phyloP scores from a whole-genome alignment of 2,329 filamentous ascomycete species.

The Xylaria sp. region DNA sequence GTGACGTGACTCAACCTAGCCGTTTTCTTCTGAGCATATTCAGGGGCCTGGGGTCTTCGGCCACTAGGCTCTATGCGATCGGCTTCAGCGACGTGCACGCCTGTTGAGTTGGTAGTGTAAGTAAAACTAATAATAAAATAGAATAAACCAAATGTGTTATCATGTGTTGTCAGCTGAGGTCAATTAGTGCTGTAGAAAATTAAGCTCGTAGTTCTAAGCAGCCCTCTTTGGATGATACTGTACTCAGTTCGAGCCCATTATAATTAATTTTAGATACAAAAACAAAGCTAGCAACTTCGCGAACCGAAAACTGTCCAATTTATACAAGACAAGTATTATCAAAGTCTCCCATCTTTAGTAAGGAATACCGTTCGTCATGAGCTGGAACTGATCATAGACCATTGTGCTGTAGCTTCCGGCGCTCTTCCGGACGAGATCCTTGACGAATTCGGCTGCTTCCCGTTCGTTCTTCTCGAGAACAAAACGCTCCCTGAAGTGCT shows the following conservation, averaged over 20 bases:
- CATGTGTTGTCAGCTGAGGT: too few species aligned
- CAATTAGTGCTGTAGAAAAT: too few species aligned
- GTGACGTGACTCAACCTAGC: background rate
- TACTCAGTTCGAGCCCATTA: too few species aligned
- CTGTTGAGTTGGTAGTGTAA: background rate
- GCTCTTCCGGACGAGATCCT: conserved; percentile 86
- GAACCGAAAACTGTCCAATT: background rate
- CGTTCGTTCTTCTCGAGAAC: conserved; percentile 89
- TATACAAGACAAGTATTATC: background rate
- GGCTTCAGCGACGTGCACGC: background rate
- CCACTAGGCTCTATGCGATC: background rate
- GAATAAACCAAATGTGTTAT: too few species aligned
- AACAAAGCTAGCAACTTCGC: too few species aligned
- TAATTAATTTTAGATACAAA: too few species aligned
- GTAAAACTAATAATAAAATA: background rate
- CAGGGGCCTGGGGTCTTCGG: background rate
- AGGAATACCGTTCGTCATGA: conserved; percentile 95
- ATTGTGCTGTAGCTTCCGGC: conserved; percentile 90
- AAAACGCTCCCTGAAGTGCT: conserved; percentile 91
- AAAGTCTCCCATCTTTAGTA: conserved; percentile 60
- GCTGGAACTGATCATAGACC: conserved; percentile 97
- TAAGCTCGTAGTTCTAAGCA: background rate
- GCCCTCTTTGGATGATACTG: background rate
- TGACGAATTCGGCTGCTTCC: conserved; percentile 94
- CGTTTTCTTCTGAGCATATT: background rate